phyloP scores from a whole-genome alignment of 305 asterid genomes.

The Fraxinus angustifolia region DNA sequence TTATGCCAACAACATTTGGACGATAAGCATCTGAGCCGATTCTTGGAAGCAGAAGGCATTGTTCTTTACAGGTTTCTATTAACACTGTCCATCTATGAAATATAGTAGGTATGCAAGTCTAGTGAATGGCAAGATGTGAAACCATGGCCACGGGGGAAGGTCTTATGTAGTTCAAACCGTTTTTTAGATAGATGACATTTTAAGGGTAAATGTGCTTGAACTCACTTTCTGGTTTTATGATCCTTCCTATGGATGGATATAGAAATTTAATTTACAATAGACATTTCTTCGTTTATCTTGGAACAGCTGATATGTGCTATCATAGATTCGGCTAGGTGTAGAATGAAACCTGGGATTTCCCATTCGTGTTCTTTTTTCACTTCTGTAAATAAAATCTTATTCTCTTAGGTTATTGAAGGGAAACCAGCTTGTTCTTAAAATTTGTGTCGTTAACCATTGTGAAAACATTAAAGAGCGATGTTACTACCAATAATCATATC shows the following conservation, averaged over 20 bases:
- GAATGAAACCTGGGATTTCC: background rate
- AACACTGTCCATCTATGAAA: background rate
- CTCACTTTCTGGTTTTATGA: background rate
- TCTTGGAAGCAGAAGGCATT: slow-evolving; percentile 69
- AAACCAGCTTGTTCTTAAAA: background rate
- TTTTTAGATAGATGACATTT: background rate
- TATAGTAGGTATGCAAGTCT: background rate
- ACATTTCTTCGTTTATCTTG: background rate
- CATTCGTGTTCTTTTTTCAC: background rate
- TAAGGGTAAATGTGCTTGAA: background rate
- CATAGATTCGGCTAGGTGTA: background rate
- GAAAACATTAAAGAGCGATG: background rate
- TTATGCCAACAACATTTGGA: slow-evolving; percentile 71
- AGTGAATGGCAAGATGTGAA: background rate
- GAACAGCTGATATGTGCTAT: background rate
- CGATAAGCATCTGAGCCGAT: slow-evolving; percentile 73
- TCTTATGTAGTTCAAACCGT: no score
- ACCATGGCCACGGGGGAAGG: background rate
- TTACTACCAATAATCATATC: background rate
- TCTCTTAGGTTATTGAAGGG: background rate
- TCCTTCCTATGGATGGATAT: background rate
- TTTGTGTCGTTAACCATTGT: background rate
- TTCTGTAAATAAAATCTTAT: background rate
- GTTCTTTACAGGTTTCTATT: background rate
- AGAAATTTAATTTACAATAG: background rate